Percentiles rank a stretch among this genome's conserved stretches.
Conservation (phyloP, 2,329 filamentous ascomycete species). For the Cercospora zeina region DNA sequence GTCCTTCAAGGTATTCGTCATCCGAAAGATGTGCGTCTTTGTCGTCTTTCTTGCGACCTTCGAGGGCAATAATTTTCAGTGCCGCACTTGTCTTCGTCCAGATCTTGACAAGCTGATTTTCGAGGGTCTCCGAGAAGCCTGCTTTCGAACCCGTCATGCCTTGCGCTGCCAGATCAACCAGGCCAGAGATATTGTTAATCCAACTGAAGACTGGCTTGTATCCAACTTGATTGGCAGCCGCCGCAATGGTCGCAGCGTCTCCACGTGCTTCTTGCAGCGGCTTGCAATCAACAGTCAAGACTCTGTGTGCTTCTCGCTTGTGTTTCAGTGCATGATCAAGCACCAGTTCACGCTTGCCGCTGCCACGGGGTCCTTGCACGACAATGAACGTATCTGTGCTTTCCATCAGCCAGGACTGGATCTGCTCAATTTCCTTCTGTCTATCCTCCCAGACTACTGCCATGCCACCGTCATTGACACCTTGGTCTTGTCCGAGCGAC, state of each 20-base stretch:
- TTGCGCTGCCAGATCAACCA: conserved; percentile 89
- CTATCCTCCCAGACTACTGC: conserved; percentile 85
- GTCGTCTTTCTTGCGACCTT: conserved; percentile 68
- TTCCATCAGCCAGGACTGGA: conserved; percentile 83
- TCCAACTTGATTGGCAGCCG: conserved; percentile 78
- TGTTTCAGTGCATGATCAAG: conserved; percentile 78
- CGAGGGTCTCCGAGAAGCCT: conserved; percentile 88
- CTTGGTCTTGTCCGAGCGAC: conserved; percentile 39
- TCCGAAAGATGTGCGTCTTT: conserved; percentile 71
- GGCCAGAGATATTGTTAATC: conserved; percentile 91
- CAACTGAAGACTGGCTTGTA: conserved; percentile 94
- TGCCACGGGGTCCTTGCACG: conserved; percentile 86
- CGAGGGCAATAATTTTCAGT: conserved; percentile 73
- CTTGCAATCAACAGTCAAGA: conserved; percentile 88
- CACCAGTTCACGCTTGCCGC: conserved; percentile 85
- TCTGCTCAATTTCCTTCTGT: conserved; percentile 75
- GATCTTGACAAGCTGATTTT: conserved; percentile 86
- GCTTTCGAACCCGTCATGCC: conserved; percentile 92
- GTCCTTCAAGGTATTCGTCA: conserved; percentile 85
- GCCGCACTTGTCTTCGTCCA: conserved; percentile 79
- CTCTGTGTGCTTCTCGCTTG: conserved; percentile 61
- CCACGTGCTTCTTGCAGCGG: conserved; percentile 87
- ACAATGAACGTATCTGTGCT: conserved; percentile 90
- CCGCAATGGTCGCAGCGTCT: conserved; percentile 79
- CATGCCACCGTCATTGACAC: conserved; percentile 66